Evolutionary conservation across 2,329 filamentous ascomycete species (phyloP), one percentile per base, ranked within the genome.

Genomic region (Exserohilum rostratum): DNA sequence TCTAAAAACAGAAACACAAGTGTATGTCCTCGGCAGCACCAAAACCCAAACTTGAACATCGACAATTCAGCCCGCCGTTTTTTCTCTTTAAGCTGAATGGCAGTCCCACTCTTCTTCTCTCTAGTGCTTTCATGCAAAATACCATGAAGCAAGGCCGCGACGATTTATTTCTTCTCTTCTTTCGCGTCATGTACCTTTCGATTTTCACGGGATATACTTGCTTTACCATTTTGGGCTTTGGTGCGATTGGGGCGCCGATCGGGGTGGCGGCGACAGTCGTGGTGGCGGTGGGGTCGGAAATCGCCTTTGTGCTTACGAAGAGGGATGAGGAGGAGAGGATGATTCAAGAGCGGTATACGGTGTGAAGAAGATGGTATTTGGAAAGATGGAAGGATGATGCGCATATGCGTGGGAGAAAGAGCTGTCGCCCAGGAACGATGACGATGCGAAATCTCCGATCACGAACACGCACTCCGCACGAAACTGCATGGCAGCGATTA

Each of bases 221-320:
- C 33, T 61, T 61, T 42, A 61, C 56, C 1, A 59, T 56, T 33
- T 40, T 61, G 12, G 56, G 53, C 6, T 59, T 61, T 33, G 56
- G 56, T 18, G 42, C 44, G 12, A 50, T 59, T 18, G 58, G 58
- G 7, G 50, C 55, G 3, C 46, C 50, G 13, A 51, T 59, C 17
- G 56, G 49, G 10, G 35, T 59, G 17, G 48, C 50, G 35, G 58
- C 58, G 12, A 59, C 58, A 9, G 43, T 56, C 29, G 34, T 59
- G 18, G 52, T 59, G 11, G 56, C 58, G 15, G 39, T 54, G 20
- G 53, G 56, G 5, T 61, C 58, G 10, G 56, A 59, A 20, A 43
- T 57, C 42, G 46, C 58, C 12, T 61, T 61, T 39, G 40, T 52
- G 13, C 37, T 47, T 20, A 37, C 39, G n/a, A 43, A 39, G 38